Evolutionary conservation across 164 flowering plant genomes (phyloP), one percentile per base, ranked within the genome.

Genomic region (Tetracentron sinense): DNA sequence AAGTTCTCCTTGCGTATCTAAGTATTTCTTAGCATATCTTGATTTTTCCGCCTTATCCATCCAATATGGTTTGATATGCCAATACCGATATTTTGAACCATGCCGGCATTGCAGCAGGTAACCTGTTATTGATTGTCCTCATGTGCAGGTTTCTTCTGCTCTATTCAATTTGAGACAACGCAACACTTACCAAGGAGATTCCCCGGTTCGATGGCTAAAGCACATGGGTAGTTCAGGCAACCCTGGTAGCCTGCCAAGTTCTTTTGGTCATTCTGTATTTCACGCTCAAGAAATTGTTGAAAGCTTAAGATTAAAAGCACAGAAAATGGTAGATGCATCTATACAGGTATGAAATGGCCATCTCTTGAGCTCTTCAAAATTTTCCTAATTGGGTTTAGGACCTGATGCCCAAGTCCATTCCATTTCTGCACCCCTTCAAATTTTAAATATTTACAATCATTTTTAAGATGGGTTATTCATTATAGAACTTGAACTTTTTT

Each of bases 281-380:
- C 69, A 73, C 42, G n/a, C 74, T 44, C 78, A 65, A 53, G 86
- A 82, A 66, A 83, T 87, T 74, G 77, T 81, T 57, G 82, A 83
- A 49, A 79, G 75, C 58, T 85, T 89, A 26, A 74, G 75, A 72
- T 54, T 61, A 31, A 87, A 78, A 77, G 86, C 89, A 33, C 79
- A 70, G 49, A 65, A 74, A 26, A 83, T 87, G 92, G 92, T 87
- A 25, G 78, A 79, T 67, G 76, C 74, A 47, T 89, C 88, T 21
- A 60, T 82, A 55, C 86, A 84, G 92, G 88, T 86, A 77, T 20
- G 17, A 25, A 22, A 42, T 33, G 42, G n/a, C 35, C 46, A 4
- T 38, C n/a, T n/a, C n/a, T n/a, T n/a, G n/a, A n/a, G n/a, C n/a
- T n/a, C n/a, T n/a, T n/a, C 15, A 3, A 38, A 33, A 4, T 4